Base-by-base conservation (phyloP, 1,284 basidiomycete genomes). In the Paramarasmius palmivorus region DNA sequence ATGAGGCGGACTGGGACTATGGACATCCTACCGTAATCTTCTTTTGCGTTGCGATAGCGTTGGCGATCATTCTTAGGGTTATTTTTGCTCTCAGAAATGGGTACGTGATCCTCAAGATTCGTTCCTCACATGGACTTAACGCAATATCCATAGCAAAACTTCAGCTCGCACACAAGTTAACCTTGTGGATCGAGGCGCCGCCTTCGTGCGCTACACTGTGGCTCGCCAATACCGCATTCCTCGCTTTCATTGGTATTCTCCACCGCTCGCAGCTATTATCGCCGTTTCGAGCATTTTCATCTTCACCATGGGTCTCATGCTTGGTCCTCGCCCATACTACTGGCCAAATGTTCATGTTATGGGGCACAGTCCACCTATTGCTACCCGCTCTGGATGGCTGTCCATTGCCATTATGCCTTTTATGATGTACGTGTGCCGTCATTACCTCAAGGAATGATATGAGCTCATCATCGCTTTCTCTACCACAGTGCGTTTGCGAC, bases 361-460 rank as follows among this genome's bases (percentile, higher is more conserved):
- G 72, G 73, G 71, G 41, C 61, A 69, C 58, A 66, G 72, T 32
- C 67, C 68, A 7, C 73, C 73, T 3, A 59, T 75, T 22, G 71
- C 66, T 4, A 74, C 72, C 1, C 62, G 73, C 5, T 57, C 69
- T 3, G 72, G 70, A 1, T 71, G 68, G 67, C 65, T 70, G 7
- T 65, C 68, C 1, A 64, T 70, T 29, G 69, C 62, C 5, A 69
- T 70, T 32, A 62, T 71, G 64, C 69, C 69, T 2, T 71, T 72
- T 55, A 67, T 71, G 62, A 64, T 71, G 65, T 68, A 51, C 39
- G 64, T 59, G 29, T 41, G n/a, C 36, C 23, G 10, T 14, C 12
- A 10, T 19, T 32, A 32, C 29, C 6, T 32, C 7, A 32, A 32
- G 29, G 29, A 12, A 32, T 32, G 29, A 19, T 15, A 17, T 23